A percentile compares a stretch with the other conserved stretches of the same genome.
These are phyloP conservation scores for Chondrostereum purpureum DNA, from an alignment of 1,284 basidiomycete genomes.

Conservation along the genomic window DNA sequence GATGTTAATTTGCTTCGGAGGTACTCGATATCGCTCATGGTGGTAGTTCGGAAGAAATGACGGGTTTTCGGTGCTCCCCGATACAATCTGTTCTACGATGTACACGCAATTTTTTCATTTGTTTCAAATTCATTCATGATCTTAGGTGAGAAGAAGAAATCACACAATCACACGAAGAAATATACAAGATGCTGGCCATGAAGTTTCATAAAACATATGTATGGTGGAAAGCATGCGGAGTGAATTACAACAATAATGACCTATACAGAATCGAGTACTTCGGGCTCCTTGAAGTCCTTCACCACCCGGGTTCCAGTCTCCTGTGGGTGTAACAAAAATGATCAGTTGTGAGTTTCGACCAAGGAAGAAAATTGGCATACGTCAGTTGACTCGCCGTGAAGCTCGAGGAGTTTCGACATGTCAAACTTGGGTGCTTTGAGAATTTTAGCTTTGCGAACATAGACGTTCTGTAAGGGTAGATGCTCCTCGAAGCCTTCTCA, in stretches of 20 bases:
- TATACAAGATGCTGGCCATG: not conserved
- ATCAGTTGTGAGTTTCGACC: slow-evolving; percentile 11
- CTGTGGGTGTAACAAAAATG: slow-evolving; percentile 38
- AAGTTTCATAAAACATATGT: slow-evolving; percentile 16
- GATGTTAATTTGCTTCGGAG: slow-evolving; percentile 62
- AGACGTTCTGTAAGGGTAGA: slow-evolving; percentile 98
- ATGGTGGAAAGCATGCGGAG: slow-evolving; percentile 18
- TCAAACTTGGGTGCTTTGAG: slow-evolving; percentile 98
- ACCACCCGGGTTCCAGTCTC: slow-evolving; percentile 84
- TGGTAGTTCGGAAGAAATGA: slow-evolving; percentile 12
- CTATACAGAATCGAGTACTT: slow-evolving; percentile 80
- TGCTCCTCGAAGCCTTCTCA: slow-evolving; percentile 94
- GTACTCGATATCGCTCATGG: slow-evolving; percentile 75
- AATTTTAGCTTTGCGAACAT: slow-evolving; percentile 97
- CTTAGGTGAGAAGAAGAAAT: slow-evolving; percentile 5
- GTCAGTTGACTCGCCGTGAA: slow-evolving; percentile 91
- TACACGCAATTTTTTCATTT: too few species aligned
- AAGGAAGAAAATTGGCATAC: slow-evolving; percentile 38
- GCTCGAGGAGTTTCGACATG: slow-evolving; percentile 89
- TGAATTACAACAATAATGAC: slow-evolving; percentile 27
- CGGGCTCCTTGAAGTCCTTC: slow-evolving; percentile 92
- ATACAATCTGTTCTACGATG: too few species aligned
- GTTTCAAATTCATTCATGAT: too few species aligned
- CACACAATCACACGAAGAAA: slow-evolving; percentile 1
- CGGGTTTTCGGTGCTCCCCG: too few species aligned